Conservation (phyloP, 2,329 filamentous ascomycete species). For the Colletotrichum abscissum region DNA sequence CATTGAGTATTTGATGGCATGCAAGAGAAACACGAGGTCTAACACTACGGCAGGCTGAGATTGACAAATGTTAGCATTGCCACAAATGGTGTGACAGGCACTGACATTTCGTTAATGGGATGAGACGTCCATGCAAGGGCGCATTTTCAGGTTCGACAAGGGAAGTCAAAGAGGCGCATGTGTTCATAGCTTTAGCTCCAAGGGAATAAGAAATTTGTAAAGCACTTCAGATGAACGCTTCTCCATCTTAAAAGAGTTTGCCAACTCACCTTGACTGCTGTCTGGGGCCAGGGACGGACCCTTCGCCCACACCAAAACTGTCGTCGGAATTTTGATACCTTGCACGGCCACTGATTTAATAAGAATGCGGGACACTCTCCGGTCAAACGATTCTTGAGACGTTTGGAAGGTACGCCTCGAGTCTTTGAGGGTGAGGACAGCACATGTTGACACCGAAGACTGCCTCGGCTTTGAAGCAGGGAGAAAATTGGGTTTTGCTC, state of each 20-base stretch:
- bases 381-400: slow-evolving; percentile 34
- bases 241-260: neutral
- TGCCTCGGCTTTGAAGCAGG: slow-evolving; percentile 9
- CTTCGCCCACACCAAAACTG: neutral
- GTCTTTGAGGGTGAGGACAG: neutral
- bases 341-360: slow-evolving; percentile 7
- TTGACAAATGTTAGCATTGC: slow-evolving; percentile 25
- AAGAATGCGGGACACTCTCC: neutral
- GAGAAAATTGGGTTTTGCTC: neutral
- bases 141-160: neutral
- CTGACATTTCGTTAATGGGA: slow-evolving; percentile 1
- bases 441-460: neutral
- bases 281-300: neutral
- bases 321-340: neutral
- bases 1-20: neutral
- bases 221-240: slow-evolving; percentile 22
- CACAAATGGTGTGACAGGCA: slow-evolving; percentile 18
- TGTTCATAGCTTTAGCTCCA: neutral
- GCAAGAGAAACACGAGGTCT: neutral
- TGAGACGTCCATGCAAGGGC: slow-evolving; percentile 15
- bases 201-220: slow-evolving; percentile 22
- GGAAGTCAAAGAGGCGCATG: neutral
- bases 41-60: too few relatives aligned
- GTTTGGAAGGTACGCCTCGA: slow-evolving; percentile 8
- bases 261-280: neutral